phyloP scores from a whole-genome alignment of 306 rosid species.

The Vachellia collinsii region DNA sequence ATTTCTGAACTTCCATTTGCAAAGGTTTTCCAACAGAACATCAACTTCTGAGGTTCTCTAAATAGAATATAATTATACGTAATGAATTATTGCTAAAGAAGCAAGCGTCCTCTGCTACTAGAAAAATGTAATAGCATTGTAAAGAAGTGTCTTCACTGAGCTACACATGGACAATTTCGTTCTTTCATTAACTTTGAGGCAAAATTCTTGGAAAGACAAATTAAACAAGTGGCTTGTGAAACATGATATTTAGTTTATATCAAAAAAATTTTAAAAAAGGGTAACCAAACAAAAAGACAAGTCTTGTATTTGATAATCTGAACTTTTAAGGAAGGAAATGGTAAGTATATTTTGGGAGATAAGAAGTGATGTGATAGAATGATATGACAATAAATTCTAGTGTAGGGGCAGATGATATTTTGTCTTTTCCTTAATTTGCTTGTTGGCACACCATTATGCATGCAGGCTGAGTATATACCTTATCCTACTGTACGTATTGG shows the following conservation, averaged over 20 bases:
- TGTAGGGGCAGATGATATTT: too few relatives aligned
- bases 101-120: too few relatives aligned
- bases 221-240: neutral
- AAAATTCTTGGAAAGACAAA: conserved; percentile 11
- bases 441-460: too few relatives aligned
- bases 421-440: too few relatives aligned
- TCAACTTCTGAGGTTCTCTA: neutral
- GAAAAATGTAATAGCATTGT: neutral
- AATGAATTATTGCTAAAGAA: neutral
- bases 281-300: neutral
- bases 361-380: neutral
- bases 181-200: conserved; percentile 1
- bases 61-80: conserved; percentile 1
- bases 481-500: too few relatives aligned
- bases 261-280: neutral
- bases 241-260: neutral
- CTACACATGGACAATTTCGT: neutral
- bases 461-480: too few relatives aligned
- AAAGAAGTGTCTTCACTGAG: neutral
- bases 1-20: conserved; percentile 14
- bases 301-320: conserved; percentile 5
- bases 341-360: neutral
- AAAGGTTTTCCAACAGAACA: neutral
- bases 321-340: neutral
- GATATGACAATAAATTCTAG: too few relatives aligned